These are phyloP conservation scores for Fusarium graminum DNA, from an alignment of 2,329 filamentous ascomycete genomes.

Conservation along the genomic window DNA sequence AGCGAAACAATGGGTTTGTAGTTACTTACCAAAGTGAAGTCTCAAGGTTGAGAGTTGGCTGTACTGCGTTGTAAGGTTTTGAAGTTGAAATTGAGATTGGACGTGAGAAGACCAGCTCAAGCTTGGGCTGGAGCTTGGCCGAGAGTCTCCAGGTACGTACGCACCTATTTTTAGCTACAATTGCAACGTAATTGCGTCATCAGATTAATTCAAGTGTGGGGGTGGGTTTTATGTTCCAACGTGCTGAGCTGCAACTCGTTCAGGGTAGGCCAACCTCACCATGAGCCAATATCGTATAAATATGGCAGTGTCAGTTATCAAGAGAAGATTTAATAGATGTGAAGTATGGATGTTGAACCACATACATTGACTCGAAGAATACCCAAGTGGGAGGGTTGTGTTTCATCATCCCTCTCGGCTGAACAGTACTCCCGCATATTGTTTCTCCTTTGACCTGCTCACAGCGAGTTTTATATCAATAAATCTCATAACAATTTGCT, in stretches of 20 bases:
- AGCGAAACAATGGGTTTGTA: not conserved
- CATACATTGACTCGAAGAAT: no score
- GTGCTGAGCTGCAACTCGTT: constrained; percentile 27
- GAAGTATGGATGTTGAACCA: no score
- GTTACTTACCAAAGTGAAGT: constrained; percentile 13
- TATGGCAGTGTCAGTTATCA: not conserved
- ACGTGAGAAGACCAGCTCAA: constrained; percentile 15
- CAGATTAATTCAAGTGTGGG: constrained; percentile 25
- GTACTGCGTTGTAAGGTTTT: not conserved
- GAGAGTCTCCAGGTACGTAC: constrained; percentile 4
- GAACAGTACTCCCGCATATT: no score
- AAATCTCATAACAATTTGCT: no score
- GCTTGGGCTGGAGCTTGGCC: constrained; percentile 25
- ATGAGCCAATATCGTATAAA: not conserved
- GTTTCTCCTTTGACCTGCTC: no score
- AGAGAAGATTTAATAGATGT: no score
- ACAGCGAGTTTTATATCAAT: no score
- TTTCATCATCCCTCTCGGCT: no score
- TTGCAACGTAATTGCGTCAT: constrained; percentile 37
- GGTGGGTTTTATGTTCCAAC: constrained; percentile 32
- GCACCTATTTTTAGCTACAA: constrained; percentile 29
- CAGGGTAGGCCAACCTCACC: not conserved
- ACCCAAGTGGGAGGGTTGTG: no score
- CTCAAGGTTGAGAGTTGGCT: not conserved
- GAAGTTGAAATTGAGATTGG: not conserved